A percentile compares a stretch with the other conserved stretches of the same genome.
These are phyloP conservation scores for Pythium rishiriense DNA, from an alignment of 352 stramenopile genomes.

Conservation along the genomic window DNA sequence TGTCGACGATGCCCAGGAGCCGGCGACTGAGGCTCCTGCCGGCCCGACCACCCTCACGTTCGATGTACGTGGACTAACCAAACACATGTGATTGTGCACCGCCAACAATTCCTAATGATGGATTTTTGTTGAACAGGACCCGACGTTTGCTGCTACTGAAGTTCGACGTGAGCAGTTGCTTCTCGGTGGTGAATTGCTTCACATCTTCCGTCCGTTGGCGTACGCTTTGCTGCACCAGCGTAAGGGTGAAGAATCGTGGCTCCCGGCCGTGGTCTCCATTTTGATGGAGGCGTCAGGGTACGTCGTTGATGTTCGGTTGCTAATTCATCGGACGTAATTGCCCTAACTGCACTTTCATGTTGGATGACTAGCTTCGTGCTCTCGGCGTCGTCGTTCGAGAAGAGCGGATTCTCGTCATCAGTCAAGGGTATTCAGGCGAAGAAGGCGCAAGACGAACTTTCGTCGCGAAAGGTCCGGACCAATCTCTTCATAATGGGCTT, in stretches of 20 bases:
- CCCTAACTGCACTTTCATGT: too few relatives aligned
- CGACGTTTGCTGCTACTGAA: conserved; percentile 42
- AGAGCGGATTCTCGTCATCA: conserved; percentile 19
- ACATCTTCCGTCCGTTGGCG: conserved; percentile 72
- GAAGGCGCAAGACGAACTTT: conserved; percentile 56
- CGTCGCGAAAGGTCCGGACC: conserved; percentile 59
- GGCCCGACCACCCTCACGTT: conserved; percentile 54
- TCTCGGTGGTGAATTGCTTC: conserved; percentile 66
- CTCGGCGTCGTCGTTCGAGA: conserved; percentile 53
- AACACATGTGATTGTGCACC: neutral
- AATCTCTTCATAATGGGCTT: neutral
- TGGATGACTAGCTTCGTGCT: conserved; percentile 42
- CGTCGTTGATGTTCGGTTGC: neutral
- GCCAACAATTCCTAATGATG: neutral
- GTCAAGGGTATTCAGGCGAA: conserved; percentile 27
- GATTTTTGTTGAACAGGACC: conserved; percentile 34
- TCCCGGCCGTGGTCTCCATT: conserved; percentile 53
- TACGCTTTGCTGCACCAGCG: conserved; percentile 72
- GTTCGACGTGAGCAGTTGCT: conserved; percentile 46
- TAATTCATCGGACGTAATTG: neutral
- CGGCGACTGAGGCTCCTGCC: conserved; percentile 18
- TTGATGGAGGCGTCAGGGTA: conserved; percentile 65
- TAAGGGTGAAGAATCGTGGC: conserved; percentile 58
- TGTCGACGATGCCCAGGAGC: conserved; percentile 10
- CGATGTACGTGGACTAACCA: conserved; percentile 31